A percentile compares a stretch with the other conserved stretches of the same genome.
These are phyloP conservation scores for Aspergillus felis DNA, from an alignment of 2,329 filamentous ascomycete genomes.

Conservation along the genomic window DNA sequence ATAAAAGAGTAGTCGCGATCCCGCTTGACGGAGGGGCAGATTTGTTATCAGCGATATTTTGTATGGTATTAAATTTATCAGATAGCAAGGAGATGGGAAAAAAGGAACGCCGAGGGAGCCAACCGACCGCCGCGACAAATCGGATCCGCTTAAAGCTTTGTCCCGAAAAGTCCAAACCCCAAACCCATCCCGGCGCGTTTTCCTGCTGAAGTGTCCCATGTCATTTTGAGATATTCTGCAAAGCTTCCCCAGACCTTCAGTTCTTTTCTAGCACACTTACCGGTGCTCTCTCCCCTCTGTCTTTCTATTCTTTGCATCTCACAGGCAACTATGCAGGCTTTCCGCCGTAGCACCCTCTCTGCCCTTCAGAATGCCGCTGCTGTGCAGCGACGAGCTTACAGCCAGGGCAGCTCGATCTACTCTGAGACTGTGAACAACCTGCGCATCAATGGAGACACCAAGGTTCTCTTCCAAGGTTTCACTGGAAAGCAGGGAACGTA, in stretches of 20 bases:
- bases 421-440: constrained; percentile 75
- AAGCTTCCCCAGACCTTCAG: constrained; percentile 5
- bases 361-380: constrained; percentile 61
- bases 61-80: neutral
- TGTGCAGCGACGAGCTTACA: constrained; percentile 68
- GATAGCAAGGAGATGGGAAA: constrained; percentile 3
- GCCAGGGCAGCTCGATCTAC: constrained; percentile 66
- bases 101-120: constrained; percentile 25
- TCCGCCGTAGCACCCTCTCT: constrained; percentile 69
- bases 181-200: constrained; percentile 28
- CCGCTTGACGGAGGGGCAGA: constrained; percentile 4
- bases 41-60: constrained; percentile 5
- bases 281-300: constrained; percentile 6
- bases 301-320: constrained; percentile 16
- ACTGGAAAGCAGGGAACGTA: constrained; percentile 95
- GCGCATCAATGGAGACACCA: constrained; percentile 87
- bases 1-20: neutral
- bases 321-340: constrained; percentile 67
- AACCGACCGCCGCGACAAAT: constrained; percentile 25
- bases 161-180: constrained; percentile 24
- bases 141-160: constrained; percentile 37
- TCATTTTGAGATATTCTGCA: constrained; percentile 15
- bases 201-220: constrained; percentile 12
- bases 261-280: constrained; percentile 7
- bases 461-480: constrained; percentile 95